Conservation (phyloP, 139 green algal species). For the Prasinococcaceae sp. region DNA sequence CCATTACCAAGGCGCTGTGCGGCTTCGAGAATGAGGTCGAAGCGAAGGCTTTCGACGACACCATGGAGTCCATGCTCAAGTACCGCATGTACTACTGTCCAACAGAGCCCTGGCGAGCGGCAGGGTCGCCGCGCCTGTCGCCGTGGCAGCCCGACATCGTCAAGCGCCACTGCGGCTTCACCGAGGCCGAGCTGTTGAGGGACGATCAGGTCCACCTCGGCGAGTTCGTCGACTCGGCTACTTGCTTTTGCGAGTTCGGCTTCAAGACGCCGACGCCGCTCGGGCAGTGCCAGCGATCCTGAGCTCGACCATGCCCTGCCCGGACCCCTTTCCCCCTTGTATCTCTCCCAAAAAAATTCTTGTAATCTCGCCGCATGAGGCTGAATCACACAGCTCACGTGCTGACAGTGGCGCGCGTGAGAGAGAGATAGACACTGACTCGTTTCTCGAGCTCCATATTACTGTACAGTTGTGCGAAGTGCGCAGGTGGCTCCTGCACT, state of each 20-base stretch:
- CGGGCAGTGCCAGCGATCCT: too few species aligned
- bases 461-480: too few species aligned
- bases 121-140: background rate
- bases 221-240: background rate
- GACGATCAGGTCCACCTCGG: background rate
- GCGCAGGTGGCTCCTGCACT: too few species aligned
- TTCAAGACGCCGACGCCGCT: background rate
- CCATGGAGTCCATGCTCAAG: background rate
- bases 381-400: too few species aligned
- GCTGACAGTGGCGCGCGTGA: too few species aligned
- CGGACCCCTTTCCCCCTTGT: too few species aligned
- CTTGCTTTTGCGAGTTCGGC: conserved; percentile 4
- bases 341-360: too few species aligned
- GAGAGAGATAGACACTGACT: too few species aligned
- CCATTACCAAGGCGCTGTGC: background rate
- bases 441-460: too few species aligned
- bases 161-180: conserved; percentile 2
- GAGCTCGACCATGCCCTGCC: too few species aligned
- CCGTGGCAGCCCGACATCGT: conserved; percentile 8
- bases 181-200: background rate
- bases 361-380: too few species aligned
- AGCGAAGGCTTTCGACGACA: background rate
- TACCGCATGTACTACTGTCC: conserved; percentile 7
- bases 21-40: background rate
- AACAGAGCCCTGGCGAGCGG: background rate